Base-by-base conservation (phyloP, 768 basidiomycete genomes). In the Tubosaeta sp. region DNA sequence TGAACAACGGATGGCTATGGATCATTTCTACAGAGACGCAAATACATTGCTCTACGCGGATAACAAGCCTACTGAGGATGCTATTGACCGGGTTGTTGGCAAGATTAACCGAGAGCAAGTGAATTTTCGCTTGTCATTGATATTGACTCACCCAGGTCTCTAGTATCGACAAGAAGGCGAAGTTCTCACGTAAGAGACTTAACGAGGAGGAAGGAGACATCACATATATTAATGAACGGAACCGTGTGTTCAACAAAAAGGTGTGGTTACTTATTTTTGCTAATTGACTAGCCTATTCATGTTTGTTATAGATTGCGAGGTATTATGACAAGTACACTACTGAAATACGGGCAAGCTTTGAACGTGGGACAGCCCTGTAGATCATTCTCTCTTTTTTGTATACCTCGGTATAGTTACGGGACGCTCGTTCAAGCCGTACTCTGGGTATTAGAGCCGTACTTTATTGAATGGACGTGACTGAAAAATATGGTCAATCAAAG, bases 181-280 rank as follows among this genome's bases (percentile, higher is more conserved):
- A 89, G 64, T 91, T 92, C 74, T 93, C 90, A 37, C 80, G 93
- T 58, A 95, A 95, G 72, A 82, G 79, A 59, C 81, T 76, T 68
- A 93, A 95, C 74, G 94, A 97, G 62, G 90, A 91, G 47, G 88
- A 95, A 55, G 94, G 91, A 49, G 95, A 97, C 60, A 90, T 99
- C 69, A 98, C 94, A 6, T 99, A 98, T 68, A 99, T 99, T 81
- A 99, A 99, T 77, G 92, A 98, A 71, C 86, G 88, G 71, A 95
- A 97, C 71, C 83, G 92, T 57, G 93, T 97, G 43, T 98, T 97
- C 80, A 97, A 97, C 82, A 94, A 93, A 74, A 97, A 95, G 86
- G 90, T 85, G 26, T 16, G 69, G 31, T 29, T 42, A 39, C 34
- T 37, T 47, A 11, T 43, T 47, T 33, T 3, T 27, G 43, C 22